Evolutionary conservation across 2,329 filamentous ascomycete species (phyloP).

Genomic region (Phyllosticta paracitricarpa): DNA sequence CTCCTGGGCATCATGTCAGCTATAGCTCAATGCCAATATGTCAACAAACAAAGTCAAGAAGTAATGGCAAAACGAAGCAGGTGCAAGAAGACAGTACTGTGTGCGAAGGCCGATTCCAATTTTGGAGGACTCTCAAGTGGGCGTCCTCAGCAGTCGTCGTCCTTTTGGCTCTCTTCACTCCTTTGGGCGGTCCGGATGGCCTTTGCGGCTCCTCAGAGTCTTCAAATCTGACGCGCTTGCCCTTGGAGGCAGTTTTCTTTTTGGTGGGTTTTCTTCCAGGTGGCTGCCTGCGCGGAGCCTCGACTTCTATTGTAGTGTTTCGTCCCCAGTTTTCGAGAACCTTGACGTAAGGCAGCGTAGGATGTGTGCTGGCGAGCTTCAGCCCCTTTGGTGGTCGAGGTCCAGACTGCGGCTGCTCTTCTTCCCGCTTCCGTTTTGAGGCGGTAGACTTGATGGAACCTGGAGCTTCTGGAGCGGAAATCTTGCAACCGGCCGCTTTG

Average conservation of each 20-base stretch:
- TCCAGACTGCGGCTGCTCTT: neutral
- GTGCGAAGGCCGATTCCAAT: neutral
- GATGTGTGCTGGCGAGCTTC: neutral
- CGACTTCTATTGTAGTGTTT: neutral
- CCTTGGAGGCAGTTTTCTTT: slow-evolving; percentile 24
- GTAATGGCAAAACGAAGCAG: neutral
- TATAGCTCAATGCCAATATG: no score
- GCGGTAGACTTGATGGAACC: neutral
- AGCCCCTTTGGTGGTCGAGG: neutral
- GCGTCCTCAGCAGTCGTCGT: neutral
- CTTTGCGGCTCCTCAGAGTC: slow-evolving; percentile 13
- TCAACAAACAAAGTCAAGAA: neutral
- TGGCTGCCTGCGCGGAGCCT: neutral
- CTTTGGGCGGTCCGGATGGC: neutral
- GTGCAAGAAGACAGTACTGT: neutral
- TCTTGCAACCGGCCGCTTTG: neutral
- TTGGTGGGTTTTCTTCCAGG: slow-evolving; percentile 19
- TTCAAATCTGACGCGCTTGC: slow-evolving; percentile 29
- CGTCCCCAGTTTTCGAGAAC: neutral
- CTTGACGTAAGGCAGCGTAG: neutral
- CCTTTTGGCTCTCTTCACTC: neutral
- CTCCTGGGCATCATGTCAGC: slow-evolving; percentile 49
- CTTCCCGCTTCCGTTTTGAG: neutral
- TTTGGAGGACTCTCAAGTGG: neutral
- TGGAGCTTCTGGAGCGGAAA: neutral